phyloP scores from a whole-genome alignment of 164 flowering plant species.

The Aristolochia californica region DNA sequence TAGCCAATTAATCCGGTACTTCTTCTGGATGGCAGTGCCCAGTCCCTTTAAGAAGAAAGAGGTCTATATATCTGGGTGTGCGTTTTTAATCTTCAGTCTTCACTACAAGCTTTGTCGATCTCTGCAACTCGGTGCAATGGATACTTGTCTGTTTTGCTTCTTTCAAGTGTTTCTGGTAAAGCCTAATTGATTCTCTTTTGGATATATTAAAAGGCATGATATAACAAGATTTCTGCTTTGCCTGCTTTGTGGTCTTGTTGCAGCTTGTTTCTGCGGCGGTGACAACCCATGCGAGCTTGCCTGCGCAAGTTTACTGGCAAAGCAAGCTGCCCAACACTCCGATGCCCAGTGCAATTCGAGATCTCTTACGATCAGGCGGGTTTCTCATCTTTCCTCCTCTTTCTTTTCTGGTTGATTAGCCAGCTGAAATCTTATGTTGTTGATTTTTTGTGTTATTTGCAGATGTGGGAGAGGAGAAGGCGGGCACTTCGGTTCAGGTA shows the following conservation, averaged over 20 bases:
- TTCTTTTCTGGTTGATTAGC: no score
- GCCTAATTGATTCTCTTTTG: no score
- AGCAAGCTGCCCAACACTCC: conserved; percentile 25
- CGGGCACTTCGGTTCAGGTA: neutral
- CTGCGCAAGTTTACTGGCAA: conserved; percentile 31
- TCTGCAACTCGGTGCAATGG: no score
- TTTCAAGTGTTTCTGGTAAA: no score
- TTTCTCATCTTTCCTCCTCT: no score
- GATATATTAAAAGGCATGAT: no score
- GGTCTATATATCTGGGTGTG: no score
- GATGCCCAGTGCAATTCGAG: conserved; percentile 24
- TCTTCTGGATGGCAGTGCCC: neutral
- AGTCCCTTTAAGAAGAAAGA: neutral
- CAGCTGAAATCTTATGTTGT: no score
- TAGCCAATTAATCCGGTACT: neutral
- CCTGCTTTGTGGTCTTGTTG: no score
- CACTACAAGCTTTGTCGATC: no score
- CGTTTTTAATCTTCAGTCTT: neutral
- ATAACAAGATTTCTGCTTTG: neutral
- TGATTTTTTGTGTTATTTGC: no score
- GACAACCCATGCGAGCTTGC: conserved; percentile 16
- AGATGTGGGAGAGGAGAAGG: neutral
- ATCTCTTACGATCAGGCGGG: conserved; percentile 18
- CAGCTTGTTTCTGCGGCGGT: conserved; percentile 13
- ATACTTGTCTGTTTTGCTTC: no score